Evolutionary conservation across 345 rosid genomes (phyloP).

Genomic region (Linum lewisii): DNA sequence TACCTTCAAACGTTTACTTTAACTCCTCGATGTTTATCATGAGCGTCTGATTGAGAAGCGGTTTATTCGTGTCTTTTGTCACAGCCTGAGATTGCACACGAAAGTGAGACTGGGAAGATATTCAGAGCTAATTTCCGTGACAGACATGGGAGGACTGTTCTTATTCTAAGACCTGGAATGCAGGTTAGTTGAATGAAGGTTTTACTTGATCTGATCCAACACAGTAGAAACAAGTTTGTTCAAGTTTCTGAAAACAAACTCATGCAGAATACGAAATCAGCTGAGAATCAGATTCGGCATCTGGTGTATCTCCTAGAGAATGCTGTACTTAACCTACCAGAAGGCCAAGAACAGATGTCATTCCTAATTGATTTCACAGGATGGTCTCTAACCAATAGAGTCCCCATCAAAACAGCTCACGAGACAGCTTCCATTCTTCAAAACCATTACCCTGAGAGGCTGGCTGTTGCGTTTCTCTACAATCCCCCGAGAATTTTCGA

Average conservation of each 20-base stretch:
- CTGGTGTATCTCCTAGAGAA: constrained; percentile 85
- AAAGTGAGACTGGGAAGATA: constrained; percentile 90
- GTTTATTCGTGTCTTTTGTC: constrained; percentile 4
- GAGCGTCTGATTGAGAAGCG: constrained; percentile 1
- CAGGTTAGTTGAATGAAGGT: constrained; percentile 61
- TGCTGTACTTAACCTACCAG: constrained; percentile 81
- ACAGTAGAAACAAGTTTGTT: too few relatives aligned
- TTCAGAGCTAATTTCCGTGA: constrained; percentile 85
- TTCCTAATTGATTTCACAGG: constrained; percentile 94
- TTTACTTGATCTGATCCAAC: too few relatives aligned
- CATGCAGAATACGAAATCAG: constrained; percentile 64
- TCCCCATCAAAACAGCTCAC: constrained; percentile 73
- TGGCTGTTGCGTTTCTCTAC: constrained; percentile 79
- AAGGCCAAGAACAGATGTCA: constrained; percentile 83
- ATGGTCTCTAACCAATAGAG: constrained; percentile 61
- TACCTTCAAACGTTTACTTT: background rate
- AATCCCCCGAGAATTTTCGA: constrained; percentile 92
- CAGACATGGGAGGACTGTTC: constrained; percentile 69
- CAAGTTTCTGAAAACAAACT: too few relatives aligned
- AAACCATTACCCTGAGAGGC: constrained; percentile 90
- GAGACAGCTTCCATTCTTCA: constrained; percentile 65
- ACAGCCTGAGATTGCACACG: constrained; percentile 65
- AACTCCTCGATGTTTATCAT: background rate
- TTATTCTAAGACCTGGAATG: constrained; percentile 78
- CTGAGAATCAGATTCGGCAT: constrained; percentile 66